phyloP scores from a whole-genome alignment of 352 stramenopile genomes.

The Thalassiosira exigua region DNA sequence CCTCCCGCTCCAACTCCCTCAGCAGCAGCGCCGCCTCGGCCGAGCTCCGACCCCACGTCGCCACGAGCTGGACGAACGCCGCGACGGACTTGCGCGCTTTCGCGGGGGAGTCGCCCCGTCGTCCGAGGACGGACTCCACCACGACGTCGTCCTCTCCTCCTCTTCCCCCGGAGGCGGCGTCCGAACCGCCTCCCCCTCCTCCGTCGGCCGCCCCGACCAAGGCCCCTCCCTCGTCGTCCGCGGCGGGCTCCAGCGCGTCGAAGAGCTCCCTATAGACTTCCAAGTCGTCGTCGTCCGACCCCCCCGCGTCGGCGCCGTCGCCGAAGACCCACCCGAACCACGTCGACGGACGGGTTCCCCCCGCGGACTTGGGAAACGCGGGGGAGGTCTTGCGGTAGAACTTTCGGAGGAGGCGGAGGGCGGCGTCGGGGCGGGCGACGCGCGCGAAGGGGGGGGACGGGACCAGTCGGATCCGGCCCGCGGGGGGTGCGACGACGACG shows the following conservation, averaged over 20 bases:
- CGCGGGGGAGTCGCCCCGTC: constrained; percentile 58
- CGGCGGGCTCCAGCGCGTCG: constrained; percentile 28
- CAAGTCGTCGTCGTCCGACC: constrained; percentile 56
- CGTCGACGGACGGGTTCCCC: constrained; percentile 51
- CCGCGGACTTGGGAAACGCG: constrained; percentile 51
- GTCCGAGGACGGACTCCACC: constrained; percentile 64
- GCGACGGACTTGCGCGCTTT: constrained; percentile 53
- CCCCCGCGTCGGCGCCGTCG: constrained; percentile 1
- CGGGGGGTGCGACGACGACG: neutral
- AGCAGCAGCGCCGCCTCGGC: constrained; percentile 37
- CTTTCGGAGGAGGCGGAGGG: constrained; percentile 70
- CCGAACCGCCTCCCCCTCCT: neutral
- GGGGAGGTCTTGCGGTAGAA: constrained; percentile 72
- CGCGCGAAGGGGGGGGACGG: constrained; percentile 15
- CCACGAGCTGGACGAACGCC: constrained; percentile 69
- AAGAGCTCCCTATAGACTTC: constrained; percentile 60
- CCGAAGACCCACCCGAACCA: constrained; percentile 71
- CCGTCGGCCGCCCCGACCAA: neutral
- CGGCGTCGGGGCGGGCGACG: constrained; percentile 61
- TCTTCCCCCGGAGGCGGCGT: constrained; percentile 4
- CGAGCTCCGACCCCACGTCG: constrained; percentile 59
- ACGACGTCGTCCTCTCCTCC: constrained; percentile 31
- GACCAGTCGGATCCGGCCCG: neutral
- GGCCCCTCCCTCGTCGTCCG: neutral
- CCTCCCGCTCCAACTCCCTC: constrained; percentile 16